Base-by-base conservation (phyloP, 1,284 basidiomycete genomes). In the Tilletia caries region DNA sequence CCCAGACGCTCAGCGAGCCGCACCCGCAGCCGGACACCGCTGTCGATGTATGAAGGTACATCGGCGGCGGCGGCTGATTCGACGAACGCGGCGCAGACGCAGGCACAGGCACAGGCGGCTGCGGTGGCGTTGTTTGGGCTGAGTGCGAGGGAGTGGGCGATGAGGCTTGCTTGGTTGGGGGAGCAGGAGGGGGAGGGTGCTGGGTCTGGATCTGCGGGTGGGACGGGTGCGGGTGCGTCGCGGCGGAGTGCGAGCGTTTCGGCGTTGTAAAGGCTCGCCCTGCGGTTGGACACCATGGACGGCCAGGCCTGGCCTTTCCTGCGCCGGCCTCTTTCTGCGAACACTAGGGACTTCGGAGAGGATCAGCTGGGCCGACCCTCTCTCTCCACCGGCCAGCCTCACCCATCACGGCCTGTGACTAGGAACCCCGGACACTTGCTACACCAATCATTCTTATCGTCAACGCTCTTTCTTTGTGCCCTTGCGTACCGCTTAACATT, bases 101-200 rank as follows among this genome's bases (percentile, higher is more conserved):
- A 25, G 58, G 32, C 58, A 3, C 58, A 20, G 32, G 13, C 32
- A 15, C 58, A 41, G 58, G 15, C 58, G 20, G 58, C 32, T 8
- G 25, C 29, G 32, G 29, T 25, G 32, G 29, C 58, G 27, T 6
- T 62, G 58, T 23, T 62, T 12, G 58, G 58, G 20, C 29, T 62
- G 32, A 62, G 32, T 20, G 58, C 58, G 2, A 25, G 58, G 27
- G 58, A 62, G 58, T 62, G 58, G 58, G 29, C 58, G 12, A 27
- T 62, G 10, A 29, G 58, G 32, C 58, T 62, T 29, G 58, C 58
- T 34, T 62, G 58, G 58, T 15, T 34, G 29, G 58, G 46, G 20
- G 58, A 62, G 58, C 27, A 62, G 58, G 58, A 29, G 29, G 58
- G 13, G 32, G 29, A n/a, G 10, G 32, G 58, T 33, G 58, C 58